Conservation (phyloP, 2,329 filamentous ascomycete species). For the Juglanconis sp. region DNA sequence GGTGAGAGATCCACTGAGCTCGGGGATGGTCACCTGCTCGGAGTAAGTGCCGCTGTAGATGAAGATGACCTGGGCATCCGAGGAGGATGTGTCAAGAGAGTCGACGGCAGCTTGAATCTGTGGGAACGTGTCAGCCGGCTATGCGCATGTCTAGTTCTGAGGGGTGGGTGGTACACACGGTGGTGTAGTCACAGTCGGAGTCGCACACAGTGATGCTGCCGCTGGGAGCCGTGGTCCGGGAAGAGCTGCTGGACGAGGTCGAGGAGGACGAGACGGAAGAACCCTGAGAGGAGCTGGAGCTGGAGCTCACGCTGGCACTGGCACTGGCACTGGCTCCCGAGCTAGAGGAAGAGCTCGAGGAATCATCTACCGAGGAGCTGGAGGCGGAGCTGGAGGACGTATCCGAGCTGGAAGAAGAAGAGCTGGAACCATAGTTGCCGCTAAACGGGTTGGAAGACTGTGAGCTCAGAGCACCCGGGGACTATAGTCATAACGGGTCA, state of each 20-base stretch:
- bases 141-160: neutral
- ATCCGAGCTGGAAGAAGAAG: neutral
- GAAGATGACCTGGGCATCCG: conserved; percentile 11
- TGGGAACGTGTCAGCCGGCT: neutral
- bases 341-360: neutral
- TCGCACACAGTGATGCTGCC: conserved; percentile 17
- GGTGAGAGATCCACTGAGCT: conserved; percentile 43
- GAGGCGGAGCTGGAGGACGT: neutral
- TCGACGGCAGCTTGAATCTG: conserved; percentile 17
- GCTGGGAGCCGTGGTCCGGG: conserved; percentile 14
- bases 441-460: neutral
- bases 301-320: neutral
- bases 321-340: neutral
- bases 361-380: neutral
- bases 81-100: conserved; percentile 13
- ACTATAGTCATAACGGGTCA: neutral
- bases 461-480: neutral
- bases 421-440: neutral
- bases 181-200: conserved; percentile 14
- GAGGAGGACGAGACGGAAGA: neutral
- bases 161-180: neutral
- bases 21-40: conserved; percentile 54
- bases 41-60: conserved; percentile 47
- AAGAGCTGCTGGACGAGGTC: conserved; percentile 1
- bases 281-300: neutral